phyloP scores from a whole-genome alignment of 2,329 filamentous ascomycete genomes.

The Colletotrichum cuscutae region DNA sequence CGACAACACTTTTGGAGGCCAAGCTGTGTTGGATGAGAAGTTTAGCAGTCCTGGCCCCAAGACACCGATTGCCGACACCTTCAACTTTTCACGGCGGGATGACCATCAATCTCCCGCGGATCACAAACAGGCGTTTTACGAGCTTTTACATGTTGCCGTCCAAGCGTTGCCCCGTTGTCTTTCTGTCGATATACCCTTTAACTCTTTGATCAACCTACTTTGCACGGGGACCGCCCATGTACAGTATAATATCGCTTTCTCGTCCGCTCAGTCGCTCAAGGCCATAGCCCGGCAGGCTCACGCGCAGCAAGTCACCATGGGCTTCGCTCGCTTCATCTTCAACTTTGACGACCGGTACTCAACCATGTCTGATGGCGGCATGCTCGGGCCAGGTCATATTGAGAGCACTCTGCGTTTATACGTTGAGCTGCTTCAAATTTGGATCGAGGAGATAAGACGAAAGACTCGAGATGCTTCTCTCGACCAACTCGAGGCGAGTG shows the following conservation, averaged over 20 bases:
- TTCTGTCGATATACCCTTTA: constrained; percentile 90
- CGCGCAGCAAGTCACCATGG: constrained; percentile 94
- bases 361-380: constrained; percentile 97
- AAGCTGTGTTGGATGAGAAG: constrained; percentile 95
- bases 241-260: constrained; percentile 89
- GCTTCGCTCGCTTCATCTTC: constrained; percentile 97
- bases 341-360: constrained; percentile 98
- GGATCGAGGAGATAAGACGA: constrained; percentile 95
- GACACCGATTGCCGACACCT: constrained; percentile 93
- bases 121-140: constrained; percentile 94
- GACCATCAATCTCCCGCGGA: constrained; percentile 79
- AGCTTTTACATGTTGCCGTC: constrained; percentile 93
- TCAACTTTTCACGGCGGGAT: constrained; percentile 88
- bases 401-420: constrained; percentile 94
- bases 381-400: constrained; percentile 93
- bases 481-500: constrained; percentile 73
- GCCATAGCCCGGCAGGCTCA: constrained; percentile 94
- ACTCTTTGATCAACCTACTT: constrained; percentile 90
- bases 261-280: constrained; percentile 92
- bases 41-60: constrained; percentile 89
- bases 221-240: constrained; percentile 98
- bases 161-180: constrained; percentile 95
- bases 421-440: constrained; percentile 92
- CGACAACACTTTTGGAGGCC: constrained; percentile 96
- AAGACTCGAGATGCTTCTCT: constrained; percentile 80